These are phyloP conservation scores for Chaetomium tenue DNA, from an alignment of 495 filamentous ascomycete species.

Conservation along the genomic window DNA sequence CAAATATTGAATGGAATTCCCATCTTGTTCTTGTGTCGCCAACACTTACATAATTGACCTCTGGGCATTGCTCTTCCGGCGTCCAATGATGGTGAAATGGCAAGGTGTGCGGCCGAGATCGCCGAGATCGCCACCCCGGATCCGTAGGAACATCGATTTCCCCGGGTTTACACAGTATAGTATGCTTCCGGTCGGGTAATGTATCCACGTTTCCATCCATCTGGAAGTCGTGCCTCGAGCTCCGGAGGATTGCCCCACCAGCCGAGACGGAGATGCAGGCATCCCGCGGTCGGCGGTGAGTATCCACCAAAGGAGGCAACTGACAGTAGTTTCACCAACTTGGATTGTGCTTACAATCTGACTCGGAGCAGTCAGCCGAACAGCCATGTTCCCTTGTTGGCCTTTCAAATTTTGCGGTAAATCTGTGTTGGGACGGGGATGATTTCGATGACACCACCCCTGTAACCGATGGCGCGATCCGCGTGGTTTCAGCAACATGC, in stretches of 20 bases:
- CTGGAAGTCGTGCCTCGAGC: neutral
- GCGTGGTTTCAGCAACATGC: slow-evolving; percentile 20
- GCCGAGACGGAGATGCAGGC: neutral
- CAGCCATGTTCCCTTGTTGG: neutral
- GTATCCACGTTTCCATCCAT: neutral
- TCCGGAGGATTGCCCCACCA: neutral
- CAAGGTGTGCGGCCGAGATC: no score
- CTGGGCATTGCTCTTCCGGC: no score
- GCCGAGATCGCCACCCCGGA: neutral
- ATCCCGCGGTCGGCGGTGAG: neutral
- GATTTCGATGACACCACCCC: slow-evolving; percentile 35
- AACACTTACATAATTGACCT: no score
- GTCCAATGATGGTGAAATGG: no score
- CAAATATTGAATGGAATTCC: no score
- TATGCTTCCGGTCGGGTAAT: neutral
- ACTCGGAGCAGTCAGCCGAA: neutral
- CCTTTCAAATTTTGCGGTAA: neutral
- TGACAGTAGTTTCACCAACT: neutral
- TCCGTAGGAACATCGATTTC: neutral
- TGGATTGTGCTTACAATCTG: neutral
- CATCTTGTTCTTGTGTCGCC: no score
- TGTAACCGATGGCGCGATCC: slow-evolving; percentile 39
- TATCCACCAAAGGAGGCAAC: neutral
- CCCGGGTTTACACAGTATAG: neutral
- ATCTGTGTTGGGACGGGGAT: neutral